Conservation (phyloP, 169 alveolate species). For the Cryptosporidium ubiquitum region DNA sequence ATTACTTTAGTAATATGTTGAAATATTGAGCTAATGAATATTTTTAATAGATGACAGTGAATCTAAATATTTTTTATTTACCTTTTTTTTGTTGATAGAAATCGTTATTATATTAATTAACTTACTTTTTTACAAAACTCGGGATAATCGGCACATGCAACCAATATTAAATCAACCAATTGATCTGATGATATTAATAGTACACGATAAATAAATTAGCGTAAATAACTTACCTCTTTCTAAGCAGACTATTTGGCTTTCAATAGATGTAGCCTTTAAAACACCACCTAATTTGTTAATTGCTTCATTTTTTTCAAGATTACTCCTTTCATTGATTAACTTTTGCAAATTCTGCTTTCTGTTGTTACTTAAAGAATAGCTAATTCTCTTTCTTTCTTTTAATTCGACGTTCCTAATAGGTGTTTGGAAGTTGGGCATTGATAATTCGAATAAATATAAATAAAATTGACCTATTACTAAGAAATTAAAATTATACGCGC, state of each 20-base stretch:
- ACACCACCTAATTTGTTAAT: conserved; percentile 28
- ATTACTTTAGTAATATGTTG: too few species aligned
- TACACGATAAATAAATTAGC: neutral
- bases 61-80: conserved; percentile 39
- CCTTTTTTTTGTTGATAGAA: conserved; percentile 11
- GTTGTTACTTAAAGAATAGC: conserved; percentile 39
- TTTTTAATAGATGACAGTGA: conserved; percentile 22
- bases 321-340: conserved; percentile 23
- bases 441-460: neutral
- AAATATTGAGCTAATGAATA: neutral
- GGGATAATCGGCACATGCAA: conserved; percentile 58
- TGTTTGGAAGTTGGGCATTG: conserved; percentile 2
- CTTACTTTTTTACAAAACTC: conserved; percentile 51
- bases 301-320: conserved; percentile 17
- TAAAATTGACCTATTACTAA: too few species aligned
- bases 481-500: too few species aligned
- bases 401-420: conserved; percentile 1
- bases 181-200: conserved; percentile 1
- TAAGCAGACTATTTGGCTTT: conserved; percentile 53
- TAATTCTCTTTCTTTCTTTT: conserved; percentile 27
- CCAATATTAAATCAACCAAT: conserved; percentile 30
- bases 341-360: conserved; percentile 8
- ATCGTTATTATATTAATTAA: neutral
- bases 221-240: conserved; percentile 44
- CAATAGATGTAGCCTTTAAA: conserved; percentile 47